Conservation (phyloP, 495 filamentous ascomycete genomes). For the Pyrenopolyporus hunteri region DNA sequence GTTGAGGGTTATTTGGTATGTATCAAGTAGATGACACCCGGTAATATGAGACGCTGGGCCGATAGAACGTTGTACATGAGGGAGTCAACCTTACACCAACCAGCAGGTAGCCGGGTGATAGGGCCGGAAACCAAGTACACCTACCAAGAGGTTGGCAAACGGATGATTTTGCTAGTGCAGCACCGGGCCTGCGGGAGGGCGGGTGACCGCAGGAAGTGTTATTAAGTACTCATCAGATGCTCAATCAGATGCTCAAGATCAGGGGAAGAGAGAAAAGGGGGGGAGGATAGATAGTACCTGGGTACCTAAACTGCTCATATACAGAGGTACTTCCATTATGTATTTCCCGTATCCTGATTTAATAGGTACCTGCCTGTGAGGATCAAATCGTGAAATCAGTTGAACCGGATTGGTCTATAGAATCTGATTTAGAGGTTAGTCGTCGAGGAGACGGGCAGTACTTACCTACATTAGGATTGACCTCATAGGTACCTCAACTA, state of each 20-base stretch:
- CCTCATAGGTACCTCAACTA: no score
- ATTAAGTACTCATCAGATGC: no score
- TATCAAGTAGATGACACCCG: constrained; percentile 25
- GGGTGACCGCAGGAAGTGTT: constrained; percentile 28
- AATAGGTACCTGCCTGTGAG: no score
- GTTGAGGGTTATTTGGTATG: constrained; percentile 12
- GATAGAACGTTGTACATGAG: constrained; percentile 24
- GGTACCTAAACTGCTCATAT: no score
- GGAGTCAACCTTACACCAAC: constrained; percentile 11
- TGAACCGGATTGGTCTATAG: no score
- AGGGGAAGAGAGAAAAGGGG: background rate
- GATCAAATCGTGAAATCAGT: no score
- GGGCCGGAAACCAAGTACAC: constrained; percentile 6
- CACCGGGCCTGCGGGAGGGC: constrained; percentile 21
- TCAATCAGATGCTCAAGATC: constrained; percentile 20
- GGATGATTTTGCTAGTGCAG: constrained; percentile 16
- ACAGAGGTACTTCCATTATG: no score
- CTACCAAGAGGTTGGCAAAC: constrained; percentile 24
- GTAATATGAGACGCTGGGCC: constrained; percentile 18
- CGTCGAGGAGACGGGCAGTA: no score
- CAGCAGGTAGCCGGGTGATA: constrained; percentile 6
- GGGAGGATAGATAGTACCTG: background rate
- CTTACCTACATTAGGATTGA: no score
- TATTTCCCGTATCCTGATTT: no score
- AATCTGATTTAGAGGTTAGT: no score